Percentiles rank a stretch among this genome's conserved stretches.
These are phyloP conservation scores for Boletus tylopilopsis DNA, from an alignment of 768 basidiomycete genomes.

Conservation along the genomic window DNA sequence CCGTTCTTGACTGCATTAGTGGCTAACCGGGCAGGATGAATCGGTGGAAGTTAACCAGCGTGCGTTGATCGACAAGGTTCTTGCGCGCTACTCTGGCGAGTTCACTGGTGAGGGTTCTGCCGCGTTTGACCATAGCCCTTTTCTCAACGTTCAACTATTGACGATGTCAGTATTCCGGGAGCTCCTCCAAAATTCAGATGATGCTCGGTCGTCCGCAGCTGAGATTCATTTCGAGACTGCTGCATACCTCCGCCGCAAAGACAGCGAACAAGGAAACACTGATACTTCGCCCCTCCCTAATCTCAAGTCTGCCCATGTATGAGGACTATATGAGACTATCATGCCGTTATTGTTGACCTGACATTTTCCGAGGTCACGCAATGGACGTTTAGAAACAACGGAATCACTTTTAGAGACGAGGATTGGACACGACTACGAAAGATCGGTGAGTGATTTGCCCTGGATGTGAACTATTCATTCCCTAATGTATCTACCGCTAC, in stretches of 20 bases:
- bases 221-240: slow-evolving; percentile 81
- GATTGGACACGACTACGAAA: background rate
- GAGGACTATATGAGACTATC: slow-evolving; percentile 15
- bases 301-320: slow-evolving; percentile 57
- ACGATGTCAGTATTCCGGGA: slow-evolving; percentile 59
- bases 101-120: slow-evolving; percentile 56
- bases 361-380: slow-evolving; percentile 52
- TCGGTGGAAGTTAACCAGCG: slow-evolving; percentile 91
- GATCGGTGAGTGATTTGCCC: background rate
- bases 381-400: slow-evolving; percentile 90
- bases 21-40: slow-evolving; percentile 67
- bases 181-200: slow-evolving; percentile 94
- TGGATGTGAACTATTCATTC: background rate
- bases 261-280: slow-evolving; percentile 1
- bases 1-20: slow-evolving; percentile 28
- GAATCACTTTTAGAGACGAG: slow-evolving; percentile 62
- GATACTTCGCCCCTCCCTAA: slow-evolving; percentile 45
- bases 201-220: slow-evolving; percentile 71
- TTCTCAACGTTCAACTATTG: background rate
- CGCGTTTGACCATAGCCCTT: background rate
- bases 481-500: background rate
- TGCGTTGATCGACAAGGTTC: slow-evolving; percentile 95
- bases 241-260: slow-evolving; percentile 34
- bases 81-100: slow-evolving; percentile 93
- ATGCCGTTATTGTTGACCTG: background rate